Conservation (phyloP, 257 asterid genomes). For the Cruciata laevipes region DNA sequence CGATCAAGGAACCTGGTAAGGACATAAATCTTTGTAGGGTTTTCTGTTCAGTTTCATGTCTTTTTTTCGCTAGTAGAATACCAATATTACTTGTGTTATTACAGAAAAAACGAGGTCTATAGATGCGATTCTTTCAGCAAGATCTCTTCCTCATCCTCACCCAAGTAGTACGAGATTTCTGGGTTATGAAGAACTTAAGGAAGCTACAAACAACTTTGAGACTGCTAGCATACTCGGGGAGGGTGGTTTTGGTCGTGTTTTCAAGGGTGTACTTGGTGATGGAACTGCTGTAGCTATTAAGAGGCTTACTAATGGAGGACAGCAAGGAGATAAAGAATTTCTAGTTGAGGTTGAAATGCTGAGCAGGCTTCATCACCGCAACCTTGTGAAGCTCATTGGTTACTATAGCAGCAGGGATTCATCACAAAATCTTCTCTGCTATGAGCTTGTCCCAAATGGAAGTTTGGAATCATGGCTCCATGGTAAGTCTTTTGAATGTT, state of each 20-base stretch:
- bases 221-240: conserved; percentile 72
- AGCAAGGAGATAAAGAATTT: conserved; percentile 93
- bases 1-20: conserved; percentile 57
- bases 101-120: conserved; percentile 45
- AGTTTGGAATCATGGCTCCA: conserved; percentile 96
- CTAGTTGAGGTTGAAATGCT: conserved; percentile 98
- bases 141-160: conserved; percentile 75
- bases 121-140: conserved; percentile 42
- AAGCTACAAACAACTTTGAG: conserved; percentile 84
- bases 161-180: conserved; percentile 84
- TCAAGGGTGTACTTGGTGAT: conserved; percentile 75
- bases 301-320: conserved; percentile 83
- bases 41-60: background rate
- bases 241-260: conserved; percentile 96
- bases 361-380: conserved; percentile 92
- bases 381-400: conserved; percentile 93
- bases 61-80: conserved; percentile 8
- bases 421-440: conserved; percentile 85
- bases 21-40: background rate
- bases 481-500: conserved; percentile 37
- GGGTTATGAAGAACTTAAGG: conserved; percentile 76
- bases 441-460: conserved; percentile 96
- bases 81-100: background rate
- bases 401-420: conserved; percentile 71
- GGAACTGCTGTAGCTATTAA: conserved; percentile 96